Evolutionary conservation across 2,329 filamentous ascomycete genomes (phyloP).

Genomic region (Zalaria obscura): DNA sequence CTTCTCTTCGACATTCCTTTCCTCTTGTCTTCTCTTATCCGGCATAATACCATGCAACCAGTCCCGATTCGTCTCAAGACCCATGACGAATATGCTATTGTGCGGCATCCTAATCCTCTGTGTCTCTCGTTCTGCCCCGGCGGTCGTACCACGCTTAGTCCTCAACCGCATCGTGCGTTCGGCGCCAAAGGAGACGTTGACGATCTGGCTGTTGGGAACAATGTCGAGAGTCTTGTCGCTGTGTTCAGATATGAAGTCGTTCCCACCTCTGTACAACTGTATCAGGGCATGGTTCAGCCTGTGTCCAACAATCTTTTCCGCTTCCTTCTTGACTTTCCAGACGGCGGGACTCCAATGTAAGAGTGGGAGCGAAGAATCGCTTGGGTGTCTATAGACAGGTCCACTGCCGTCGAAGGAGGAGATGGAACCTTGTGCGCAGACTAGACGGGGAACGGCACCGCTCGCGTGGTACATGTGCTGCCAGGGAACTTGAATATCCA

Average conservation of each 20-base stretch:
- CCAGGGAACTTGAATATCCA: conserved; percentile 70
- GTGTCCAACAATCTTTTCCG: conserved; percentile 64
- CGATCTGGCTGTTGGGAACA: conserved; percentile 63
- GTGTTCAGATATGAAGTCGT: conserved; percentile 90
- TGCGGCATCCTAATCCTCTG: conserved; percentile 67
- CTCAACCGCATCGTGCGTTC: conserved; percentile 81
- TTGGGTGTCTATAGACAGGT: conserved; percentile 89
- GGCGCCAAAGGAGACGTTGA: conserved; percentile 87
- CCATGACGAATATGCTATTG: conserved; percentile 77
- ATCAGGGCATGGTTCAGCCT: conserved; percentile 82
- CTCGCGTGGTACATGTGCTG: conserved; percentile 86
- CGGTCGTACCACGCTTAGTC: conserved; percentile 47
- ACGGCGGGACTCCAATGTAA: conserved; percentile 64
- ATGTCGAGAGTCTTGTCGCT: conserved; percentile 96
- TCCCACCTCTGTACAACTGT: conserved; percentile 78
- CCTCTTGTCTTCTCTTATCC: conserved; percentile 58
- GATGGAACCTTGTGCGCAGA: conserved; percentile 72
- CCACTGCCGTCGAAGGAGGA: conserved; percentile 58
- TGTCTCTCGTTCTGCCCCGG: conserved; percentile 33
- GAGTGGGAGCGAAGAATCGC: conserved; percentile 72
- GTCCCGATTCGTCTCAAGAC: conserved; percentile 62
- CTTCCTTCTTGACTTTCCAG: conserved; percentile 48
- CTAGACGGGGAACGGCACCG: conserved; percentile 78
- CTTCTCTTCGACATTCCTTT: conserved; percentile 57
- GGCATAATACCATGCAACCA: conserved; percentile 90